phyloP scores from a whole-genome alignment of 768 basidiomycete genomes.

The Rhizopogon vulgaris region DNA sequence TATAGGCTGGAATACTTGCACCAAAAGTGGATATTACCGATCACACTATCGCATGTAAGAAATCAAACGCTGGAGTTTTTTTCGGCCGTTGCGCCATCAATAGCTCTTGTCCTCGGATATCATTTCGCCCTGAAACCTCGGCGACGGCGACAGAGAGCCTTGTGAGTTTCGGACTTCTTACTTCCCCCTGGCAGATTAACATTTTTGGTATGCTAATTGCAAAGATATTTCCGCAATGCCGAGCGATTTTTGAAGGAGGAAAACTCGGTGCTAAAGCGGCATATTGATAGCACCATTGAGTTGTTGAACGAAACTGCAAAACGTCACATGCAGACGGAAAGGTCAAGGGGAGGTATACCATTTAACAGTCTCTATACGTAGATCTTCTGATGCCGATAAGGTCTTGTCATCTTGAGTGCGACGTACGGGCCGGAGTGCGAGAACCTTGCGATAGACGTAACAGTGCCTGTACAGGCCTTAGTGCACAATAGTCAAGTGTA shows the following conservation, averaged over 20 bases:
- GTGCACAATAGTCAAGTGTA: constrained; percentile 74
- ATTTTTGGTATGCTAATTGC: not conserved
- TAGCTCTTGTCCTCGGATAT: constrained; percentile 46
- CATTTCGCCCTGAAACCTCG: constrained; percentile 52
- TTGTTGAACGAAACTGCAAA: constrained; percentile 65
- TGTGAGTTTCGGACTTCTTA: constrained; percentile 31
- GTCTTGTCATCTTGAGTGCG: constrained; percentile 73
- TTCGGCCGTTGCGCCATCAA: constrained; percentile 50
- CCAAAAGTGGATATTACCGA: constrained; percentile 52
- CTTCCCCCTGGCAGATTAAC: constrained; percentile 5
- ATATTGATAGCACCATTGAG: constrained; percentile 54
- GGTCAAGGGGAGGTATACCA: constrained; percentile 52
- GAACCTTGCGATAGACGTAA: constrained; percentile 68
- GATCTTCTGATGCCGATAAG: constrained; percentile 30
- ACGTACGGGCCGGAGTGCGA: constrained; percentile 58
- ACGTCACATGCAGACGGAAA: constrained; percentile 59
- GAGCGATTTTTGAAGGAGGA: constrained; percentile 59
- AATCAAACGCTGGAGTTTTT: constrained; percentile 43
- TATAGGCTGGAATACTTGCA: constrained; percentile 49
- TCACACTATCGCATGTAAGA: constrained; percentile 46
- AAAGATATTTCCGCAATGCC: constrained; percentile 62
- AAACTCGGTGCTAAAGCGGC: constrained; percentile 53
- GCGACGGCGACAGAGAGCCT: constrained; percentile 44
- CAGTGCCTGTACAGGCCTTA: constrained; percentile 73
- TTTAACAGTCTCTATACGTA: not conserved